These are phyloP conservation scores for Xylaria nigripes DNA, from an alignment of 495 filamentous ascomycete species.

Conservation along the genomic window DNA sequence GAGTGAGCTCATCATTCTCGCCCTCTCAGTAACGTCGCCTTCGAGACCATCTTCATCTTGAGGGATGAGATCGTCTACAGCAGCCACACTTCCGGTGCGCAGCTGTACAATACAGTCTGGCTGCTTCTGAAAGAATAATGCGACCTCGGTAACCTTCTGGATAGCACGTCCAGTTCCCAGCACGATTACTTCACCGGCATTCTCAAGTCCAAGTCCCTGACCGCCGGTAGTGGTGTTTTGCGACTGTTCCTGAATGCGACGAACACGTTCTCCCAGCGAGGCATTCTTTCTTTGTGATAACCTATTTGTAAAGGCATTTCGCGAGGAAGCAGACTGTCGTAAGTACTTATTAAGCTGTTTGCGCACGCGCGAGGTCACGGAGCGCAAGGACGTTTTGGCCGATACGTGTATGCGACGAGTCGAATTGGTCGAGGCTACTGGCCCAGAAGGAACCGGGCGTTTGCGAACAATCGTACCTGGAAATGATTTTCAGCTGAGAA, in stretches of 20 bases:
- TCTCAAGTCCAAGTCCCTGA: constrained; percentile 15
- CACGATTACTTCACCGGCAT: constrained; percentile 55
- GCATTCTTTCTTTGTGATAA: constrained; percentile 26
- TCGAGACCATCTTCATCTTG: constrained; percentile 37
- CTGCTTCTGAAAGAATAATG: constrained; percentile 54
- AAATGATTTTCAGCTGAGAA: constrained; percentile 33
- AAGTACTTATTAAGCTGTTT: constrained; percentile 63
- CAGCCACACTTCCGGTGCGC: constrained; percentile 55
- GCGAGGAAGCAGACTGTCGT: constrained; percentile 32
- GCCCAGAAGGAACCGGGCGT: constrained; percentile 48
- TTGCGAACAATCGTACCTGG: constrained; percentile 66
- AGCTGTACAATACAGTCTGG: constrained; percentile 48
- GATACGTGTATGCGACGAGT: constrained; percentile 68
- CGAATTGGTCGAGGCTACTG: constrained; percentile 19
- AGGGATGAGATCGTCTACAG: constrained; percentile 60
- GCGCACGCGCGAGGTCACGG: constrained; percentile 71
- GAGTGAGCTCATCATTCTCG: constrained; percentile 57
- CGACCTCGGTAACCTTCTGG: constrained; percentile 56
- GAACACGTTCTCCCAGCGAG: constrained; percentile 35
- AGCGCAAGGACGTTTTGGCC: constrained; percentile 64
- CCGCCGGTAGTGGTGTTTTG: constrained; percentile 13
- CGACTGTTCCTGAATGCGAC: constrained; percentile 31
- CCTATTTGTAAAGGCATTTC: constrained; percentile 32
- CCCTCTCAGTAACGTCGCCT: constrained; percentile 46
- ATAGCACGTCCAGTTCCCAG: constrained; percentile 79